Evolutionary conservation across 2,329 filamentous ascomycete genomes (phyloP), one percentile per base, ranked within the genome.

Genomic region (Sclerotinia trifoliorum): DNA sequence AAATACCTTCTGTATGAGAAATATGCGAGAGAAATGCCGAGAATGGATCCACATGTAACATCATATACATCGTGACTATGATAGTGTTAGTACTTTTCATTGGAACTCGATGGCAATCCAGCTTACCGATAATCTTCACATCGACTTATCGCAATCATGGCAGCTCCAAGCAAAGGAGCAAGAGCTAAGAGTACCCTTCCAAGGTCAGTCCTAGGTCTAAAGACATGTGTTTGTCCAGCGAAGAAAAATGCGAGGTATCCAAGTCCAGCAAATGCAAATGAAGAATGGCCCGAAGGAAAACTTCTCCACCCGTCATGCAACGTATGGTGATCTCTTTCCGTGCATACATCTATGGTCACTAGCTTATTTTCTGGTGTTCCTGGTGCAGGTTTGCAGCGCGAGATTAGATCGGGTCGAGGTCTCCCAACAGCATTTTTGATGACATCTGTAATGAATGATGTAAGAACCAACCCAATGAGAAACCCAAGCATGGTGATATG

Each of bases 401-500:
- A 88, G 54, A 98, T 86, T 48, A 97, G 81, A 79, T 98, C 94
- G 5, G 94, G 94, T 8, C 94, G 87, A 42, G 87, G 87, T 72
- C 88, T 86, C 72, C 87, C 87, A 70, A 87, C 88, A 60, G 88
- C 81, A 75, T 90, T 97, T 80, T 99, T 99, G 77, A 98, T 84
- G 39, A 94, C 81, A 77, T 98, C 94, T 56, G 95, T 98, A 55
- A 98, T 82, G 78, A 97, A 90, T 7, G 88, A 86, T 0, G 92
- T 90, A 62, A 97, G 83, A 73, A 93, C 83, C 35, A 98, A 76
- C 74, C 89, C 86, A 75, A 94, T 92, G 63, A 89, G 81, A 70
- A 97, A 88, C 29, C 93, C 91, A 0, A 99, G 86, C 65, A 96
- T 81, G 0, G 93, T 91, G 71, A 94, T 91, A 80, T 98, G 94